phyloP scores from a whole-genome alignment of 2,329 filamentous ascomycete species.

The Apiospora marii region DNA sequence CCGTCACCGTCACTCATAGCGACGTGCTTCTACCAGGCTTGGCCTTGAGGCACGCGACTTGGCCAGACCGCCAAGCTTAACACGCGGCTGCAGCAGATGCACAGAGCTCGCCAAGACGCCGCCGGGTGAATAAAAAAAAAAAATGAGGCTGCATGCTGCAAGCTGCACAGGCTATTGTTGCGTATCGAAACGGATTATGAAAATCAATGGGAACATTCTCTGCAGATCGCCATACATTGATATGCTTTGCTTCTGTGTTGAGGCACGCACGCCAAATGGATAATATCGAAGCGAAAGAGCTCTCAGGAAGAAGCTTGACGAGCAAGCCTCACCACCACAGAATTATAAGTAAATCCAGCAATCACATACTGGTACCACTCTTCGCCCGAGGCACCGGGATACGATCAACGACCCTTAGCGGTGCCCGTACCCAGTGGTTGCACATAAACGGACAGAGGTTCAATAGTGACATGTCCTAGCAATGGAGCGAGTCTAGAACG shows the following conservation, averaged over 20 bases:
- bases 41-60: slow-evolving; percentile 3
- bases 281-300: not conserved
- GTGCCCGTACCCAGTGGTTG: too few relatives aligned
- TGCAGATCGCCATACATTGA: not conserved
- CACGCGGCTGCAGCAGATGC: slow-evolving; percentile 1
- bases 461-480: not conserved
- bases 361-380: not conserved
- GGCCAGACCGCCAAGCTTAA: slow-evolving; percentile 9
- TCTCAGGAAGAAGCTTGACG: not conserved
- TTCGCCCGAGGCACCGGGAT: not conserved
- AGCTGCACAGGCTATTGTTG: not conserved
- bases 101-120: slow-evolving; percentile 4
- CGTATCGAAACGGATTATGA: not conserved
- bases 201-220: not conserved
- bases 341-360: not conserved
- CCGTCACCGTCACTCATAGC: not conserved
- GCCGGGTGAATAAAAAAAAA: not conserved
- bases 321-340: not conserved
- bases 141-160: not conserved
- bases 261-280: not conserved
- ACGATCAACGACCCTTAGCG: not conserved
- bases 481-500: not conserved
- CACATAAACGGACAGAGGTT: not conserved
- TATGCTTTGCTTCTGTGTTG: not conserved
- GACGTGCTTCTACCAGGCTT: not conserved